Percentiles rank a stretch among this genome's conserved stretches.
Evolutionary conservation across 345 rosid species (phyloP).

Genomic region (Salix arbutifolia): DNA sequence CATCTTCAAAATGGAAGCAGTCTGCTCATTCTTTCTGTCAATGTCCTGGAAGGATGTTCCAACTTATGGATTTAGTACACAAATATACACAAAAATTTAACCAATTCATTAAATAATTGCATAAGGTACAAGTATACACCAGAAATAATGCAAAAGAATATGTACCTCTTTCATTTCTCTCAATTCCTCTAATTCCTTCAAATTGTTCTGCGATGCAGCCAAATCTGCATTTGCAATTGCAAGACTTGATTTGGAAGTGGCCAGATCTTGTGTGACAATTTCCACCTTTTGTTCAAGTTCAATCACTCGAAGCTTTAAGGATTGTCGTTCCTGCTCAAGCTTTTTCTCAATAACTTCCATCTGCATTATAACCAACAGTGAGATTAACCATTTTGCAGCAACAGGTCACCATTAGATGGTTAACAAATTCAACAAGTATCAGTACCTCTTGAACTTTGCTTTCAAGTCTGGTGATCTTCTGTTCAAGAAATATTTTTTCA

Average conservation of each 20-base stretch:
- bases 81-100: background rate
- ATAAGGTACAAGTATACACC: background rate
- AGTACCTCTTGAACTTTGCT: slow-evolving; percentile 71
- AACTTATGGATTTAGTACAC: background rate
- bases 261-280: slow-evolving; percentile 46
- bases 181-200: slow-evolving; percentile 84
- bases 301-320: slow-evolving; percentile 49
- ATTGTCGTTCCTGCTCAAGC: slow-evolving; percentile 61
- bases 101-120: background rate
- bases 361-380: slow-evolving; percentile 30
- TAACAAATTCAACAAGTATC: background rate
- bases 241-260: slow-evolving; percentile 48
- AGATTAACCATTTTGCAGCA: background rate
- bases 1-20: slow-evolving; percentile 93
- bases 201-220: slow-evolving; percentile 49
- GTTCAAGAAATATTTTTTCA: slow-evolving; percentile 59
- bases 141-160: background rate
- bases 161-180: slow-evolving; percentile 95
- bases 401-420: background rate
- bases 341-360: slow-evolving; percentile 46
- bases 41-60: slow-evolving; percentile 56
- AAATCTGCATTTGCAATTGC: slow-evolving; percentile 50
- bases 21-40: slow-evolving; percentile 94
- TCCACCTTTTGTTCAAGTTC: slow-evolving; percentile 72
- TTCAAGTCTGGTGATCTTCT: slow-evolving; percentile 55